Percentiles rank a stretch among this genome's conserved stretches.
Conservation (phyloP, 352 stramenopile species). For the Globisporangium sylvaticum region DNA sequence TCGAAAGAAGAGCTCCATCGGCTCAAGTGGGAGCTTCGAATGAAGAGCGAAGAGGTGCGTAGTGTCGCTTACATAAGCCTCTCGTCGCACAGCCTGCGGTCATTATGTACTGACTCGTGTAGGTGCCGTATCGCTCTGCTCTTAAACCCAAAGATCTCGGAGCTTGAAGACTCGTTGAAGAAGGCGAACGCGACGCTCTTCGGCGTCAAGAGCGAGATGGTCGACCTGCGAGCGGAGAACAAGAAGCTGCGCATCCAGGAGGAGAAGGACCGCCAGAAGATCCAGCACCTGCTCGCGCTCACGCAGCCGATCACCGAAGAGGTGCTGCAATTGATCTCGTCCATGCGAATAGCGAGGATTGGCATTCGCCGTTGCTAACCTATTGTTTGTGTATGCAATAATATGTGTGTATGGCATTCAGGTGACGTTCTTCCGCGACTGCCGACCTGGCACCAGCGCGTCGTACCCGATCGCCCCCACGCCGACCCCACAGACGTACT, state of each 20-base stretch:
- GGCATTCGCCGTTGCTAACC: not conserved
- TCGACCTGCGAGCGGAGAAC: conserved; percentile 63
- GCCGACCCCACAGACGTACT: conserved; percentile 35
- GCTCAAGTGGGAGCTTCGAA: conserved; percentile 68
- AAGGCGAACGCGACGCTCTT: conserved; percentile 58
- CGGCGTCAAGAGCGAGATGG: conserved; percentile 54
- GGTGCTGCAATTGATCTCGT: conserved; percentile 12
- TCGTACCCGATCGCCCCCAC: conserved; percentile 35
- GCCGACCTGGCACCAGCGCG: conserved; percentile 45
- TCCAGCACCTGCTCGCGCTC: conserved; percentile 76
- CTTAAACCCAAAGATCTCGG: conserved; percentile 24
- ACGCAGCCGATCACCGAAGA: conserved; percentile 82
- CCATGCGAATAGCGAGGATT: not conserved
- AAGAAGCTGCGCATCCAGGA: conserved; percentile 72
- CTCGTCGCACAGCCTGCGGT: too few relatives aligned
- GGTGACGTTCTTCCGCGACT: conserved; percentile 77
- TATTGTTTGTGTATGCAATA: too few relatives aligned
- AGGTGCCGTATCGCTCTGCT: not conserved
- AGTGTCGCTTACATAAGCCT: too few relatives aligned
- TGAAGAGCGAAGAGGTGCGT: conserved; percentile 59
- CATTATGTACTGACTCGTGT: not conserved
- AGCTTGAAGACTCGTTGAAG: conserved; percentile 55
- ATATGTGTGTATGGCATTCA: conserved; percentile 8
- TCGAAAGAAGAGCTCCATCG: conserved; percentile 74
- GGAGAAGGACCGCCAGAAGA: conserved; percentile 66